Conservation (phyloP, 73 alveolate genomes). For the Paramecium sexaurelia region DNA sequence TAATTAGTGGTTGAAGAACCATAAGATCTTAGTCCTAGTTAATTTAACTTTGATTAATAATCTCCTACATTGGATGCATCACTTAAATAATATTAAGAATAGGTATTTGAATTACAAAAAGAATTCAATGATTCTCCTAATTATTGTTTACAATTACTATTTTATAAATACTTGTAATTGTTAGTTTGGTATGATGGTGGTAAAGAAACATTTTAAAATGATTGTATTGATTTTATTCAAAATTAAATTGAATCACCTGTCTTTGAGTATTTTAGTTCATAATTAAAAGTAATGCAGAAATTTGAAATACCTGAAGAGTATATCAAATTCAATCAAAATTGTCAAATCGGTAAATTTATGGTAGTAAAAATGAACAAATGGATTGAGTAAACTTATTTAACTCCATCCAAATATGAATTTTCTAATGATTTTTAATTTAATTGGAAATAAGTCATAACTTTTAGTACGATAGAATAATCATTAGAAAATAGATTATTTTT, state of each 20-base stretch:
- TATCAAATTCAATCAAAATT: neutral
- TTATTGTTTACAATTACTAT: neutral
- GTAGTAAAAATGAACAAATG: neutral
- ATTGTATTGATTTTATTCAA: neutral
- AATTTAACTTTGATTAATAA: neutral
- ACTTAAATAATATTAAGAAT: neutral
- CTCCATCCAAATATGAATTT: neutral
- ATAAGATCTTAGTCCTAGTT: conserved; percentile 11
- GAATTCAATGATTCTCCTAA: neutral
- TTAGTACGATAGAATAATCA: neutral
- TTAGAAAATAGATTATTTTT: neutral
- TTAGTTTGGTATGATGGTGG: conserved; percentile 7
- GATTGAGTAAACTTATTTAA: neutral
- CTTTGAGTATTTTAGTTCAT: neutral
- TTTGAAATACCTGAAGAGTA: neutral
- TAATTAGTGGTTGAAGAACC: neutral
- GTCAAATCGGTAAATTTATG: neutral
- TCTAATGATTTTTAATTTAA: neutral
- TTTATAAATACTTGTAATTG: neutral
- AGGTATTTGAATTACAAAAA: neutral
- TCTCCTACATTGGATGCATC: conserved; percentile 8
- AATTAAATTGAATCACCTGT: neutral
- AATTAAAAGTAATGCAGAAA: neutral
- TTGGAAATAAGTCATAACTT: neutral
- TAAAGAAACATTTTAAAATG: neutral